phyloP scores from a whole-genome alignment of 2,329 filamentous ascomycete genomes.

The Apiospora rasikravindrae region DNA sequence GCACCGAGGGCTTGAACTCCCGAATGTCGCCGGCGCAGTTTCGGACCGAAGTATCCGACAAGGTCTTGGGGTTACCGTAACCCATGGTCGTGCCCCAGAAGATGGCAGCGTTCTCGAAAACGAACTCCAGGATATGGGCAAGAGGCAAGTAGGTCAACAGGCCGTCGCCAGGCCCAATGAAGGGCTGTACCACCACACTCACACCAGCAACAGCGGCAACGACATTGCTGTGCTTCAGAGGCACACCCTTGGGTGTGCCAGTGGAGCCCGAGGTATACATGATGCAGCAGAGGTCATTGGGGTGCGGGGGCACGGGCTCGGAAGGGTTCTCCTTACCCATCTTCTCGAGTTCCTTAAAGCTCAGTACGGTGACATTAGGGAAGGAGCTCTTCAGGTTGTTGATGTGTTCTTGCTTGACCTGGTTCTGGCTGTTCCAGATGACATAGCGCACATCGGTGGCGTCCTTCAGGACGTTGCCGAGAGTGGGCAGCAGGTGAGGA shows the following conservation, averaged over 20 bases:
- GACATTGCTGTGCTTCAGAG: slow-evolving; percentile 76
- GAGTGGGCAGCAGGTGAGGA: slow-evolving; percentile 67
- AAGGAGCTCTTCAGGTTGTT: slow-evolving; percentile 56
- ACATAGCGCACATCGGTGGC: slow-evolving; percentile 56
- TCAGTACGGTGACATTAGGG: slow-evolving; percentile 52
- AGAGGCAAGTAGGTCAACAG: slow-evolving; percentile 85
- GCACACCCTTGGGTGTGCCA: slow-evolving; percentile 81
- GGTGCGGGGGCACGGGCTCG: slow-evolving; percentile 70
- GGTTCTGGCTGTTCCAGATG: slow-evolving; percentile 61
- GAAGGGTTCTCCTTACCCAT: slow-evolving; percentile 66
- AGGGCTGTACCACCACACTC: slow-evolving; percentile 75
- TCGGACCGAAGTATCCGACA: slow-evolving; percentile 80
- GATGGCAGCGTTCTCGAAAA: slow-evolving; percentile 84
- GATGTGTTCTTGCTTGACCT: slow-evolving; percentile 55
- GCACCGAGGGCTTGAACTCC: slow-evolving; percentile 81
- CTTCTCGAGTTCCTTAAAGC: slow-evolving; percentile 56
- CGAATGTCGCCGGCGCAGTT: slow-evolving; percentile 89
- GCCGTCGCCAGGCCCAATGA: slow-evolving; percentile 77
- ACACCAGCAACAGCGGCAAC: slow-evolving; percentile 80
- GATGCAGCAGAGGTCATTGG: slow-evolving; percentile 79
- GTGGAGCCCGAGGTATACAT: slow-evolving; percentile 81
- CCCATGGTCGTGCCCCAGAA: slow-evolving; percentile 90
- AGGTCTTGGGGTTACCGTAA: slow-evolving; percentile 84
- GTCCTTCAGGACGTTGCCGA: slow-evolving; percentile 58
- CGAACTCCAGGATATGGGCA: slow-evolving; percentile 88